phyloP scores from a whole-genome alignment of 2,329 filamentous ascomycete species.

The Zasmidium cellare region DNA sequence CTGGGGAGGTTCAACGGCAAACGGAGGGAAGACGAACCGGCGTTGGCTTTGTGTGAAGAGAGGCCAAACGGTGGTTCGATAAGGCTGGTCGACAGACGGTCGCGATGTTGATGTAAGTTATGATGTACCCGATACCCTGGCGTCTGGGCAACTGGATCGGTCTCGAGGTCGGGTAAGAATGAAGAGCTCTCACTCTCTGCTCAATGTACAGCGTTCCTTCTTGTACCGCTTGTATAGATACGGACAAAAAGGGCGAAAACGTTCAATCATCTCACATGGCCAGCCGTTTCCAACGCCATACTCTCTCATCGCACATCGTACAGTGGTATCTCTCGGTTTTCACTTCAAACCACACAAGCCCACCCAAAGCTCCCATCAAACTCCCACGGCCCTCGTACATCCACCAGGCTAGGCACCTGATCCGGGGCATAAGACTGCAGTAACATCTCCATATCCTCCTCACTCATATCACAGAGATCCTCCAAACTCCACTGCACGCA shows the following conservation, averaged over 20 bases:
- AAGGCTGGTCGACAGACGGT: conserved; percentile 20
- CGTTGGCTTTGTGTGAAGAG: conserved; percentile 42
- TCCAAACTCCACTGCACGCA: conserved; percentile 85
- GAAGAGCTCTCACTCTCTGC: neutral
- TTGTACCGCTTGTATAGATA: neutral
- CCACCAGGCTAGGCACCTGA: conserved; percentile 44
- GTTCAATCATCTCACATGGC: too few relatives aligned
- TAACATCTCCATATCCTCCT: conserved; percentile 79
- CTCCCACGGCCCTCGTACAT: conserved; percentile 41
- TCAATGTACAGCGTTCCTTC: neutral
- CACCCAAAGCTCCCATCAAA: conserved; percentile 52
- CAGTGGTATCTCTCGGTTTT: neutral
- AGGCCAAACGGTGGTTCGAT: conserved; percentile 16
- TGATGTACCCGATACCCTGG: conserved; percentile 18
- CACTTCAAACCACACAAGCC: conserved; percentile 33
- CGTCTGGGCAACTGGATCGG: neutral
- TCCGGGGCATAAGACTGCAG: conserved; percentile 67
- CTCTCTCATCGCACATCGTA: neutral
- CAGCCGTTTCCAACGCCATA: neutral
- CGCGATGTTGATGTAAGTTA: conserved; percentile 12
- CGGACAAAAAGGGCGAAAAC: neutral
- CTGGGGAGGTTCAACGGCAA: conserved; percentile 71
- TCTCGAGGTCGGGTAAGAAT: neutral
- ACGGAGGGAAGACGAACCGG: conserved; percentile 43
- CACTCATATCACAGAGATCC: conserved; percentile 78